These are phyloP conservation scores for Penicillium sp. DNA, from an alignment of 2,329 filamentous ascomycete species.

Conservation along the genomic window DNA sequence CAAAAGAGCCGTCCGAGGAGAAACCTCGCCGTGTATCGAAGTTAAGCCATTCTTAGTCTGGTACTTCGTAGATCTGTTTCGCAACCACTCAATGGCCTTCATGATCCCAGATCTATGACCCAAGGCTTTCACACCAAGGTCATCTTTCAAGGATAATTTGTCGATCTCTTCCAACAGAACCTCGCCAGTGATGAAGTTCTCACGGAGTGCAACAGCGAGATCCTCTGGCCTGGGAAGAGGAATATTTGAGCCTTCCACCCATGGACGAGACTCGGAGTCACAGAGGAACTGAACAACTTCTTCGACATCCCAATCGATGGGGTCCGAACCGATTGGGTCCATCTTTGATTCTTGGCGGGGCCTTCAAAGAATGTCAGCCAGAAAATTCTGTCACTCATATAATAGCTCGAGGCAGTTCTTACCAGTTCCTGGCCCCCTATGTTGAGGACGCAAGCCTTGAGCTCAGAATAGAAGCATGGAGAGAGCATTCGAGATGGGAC, in stretches of 20 bases:
- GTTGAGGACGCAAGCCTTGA: not conserved
- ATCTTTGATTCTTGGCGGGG: conserved; percentile 24
- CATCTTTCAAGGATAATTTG: conserved; percentile 53
- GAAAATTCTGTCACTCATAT: too few relatives aligned
- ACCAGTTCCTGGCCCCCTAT: not conserved
- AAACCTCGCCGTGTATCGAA: not conserved
- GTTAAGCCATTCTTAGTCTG: conserved; percentile 9
- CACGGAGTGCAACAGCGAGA: conserved; percentile 61
- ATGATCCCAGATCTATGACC: conserved; percentile 64
- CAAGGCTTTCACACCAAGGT: conserved; percentile 62
- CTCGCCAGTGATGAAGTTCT: conserved; percentile 69
- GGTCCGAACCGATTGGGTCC: conserved; percentile 57
- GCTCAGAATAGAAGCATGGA: not conserved
- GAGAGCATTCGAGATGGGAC: not conserved
- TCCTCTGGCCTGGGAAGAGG: conserved; percentile 56
- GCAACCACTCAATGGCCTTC: conserved; percentile 62
- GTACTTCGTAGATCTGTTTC: conserved; percentile 57
- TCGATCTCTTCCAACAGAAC: conserved; percentile 64
- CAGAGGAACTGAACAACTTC: conserved; percentile 71
- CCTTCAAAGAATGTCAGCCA: not conserved
- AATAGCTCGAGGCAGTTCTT: not conserved
- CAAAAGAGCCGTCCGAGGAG: not conserved
- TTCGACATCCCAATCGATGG: conserved; percentile 73
- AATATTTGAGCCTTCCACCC: conserved; percentile 36
- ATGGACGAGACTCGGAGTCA: conserved; percentile 52